Percentiles rank a stretch among this genome's conserved stretches.
Conservation (phyloP, 2,329 filamentous ascomycete genomes). For the Colletotrichum limetticola region DNA sequence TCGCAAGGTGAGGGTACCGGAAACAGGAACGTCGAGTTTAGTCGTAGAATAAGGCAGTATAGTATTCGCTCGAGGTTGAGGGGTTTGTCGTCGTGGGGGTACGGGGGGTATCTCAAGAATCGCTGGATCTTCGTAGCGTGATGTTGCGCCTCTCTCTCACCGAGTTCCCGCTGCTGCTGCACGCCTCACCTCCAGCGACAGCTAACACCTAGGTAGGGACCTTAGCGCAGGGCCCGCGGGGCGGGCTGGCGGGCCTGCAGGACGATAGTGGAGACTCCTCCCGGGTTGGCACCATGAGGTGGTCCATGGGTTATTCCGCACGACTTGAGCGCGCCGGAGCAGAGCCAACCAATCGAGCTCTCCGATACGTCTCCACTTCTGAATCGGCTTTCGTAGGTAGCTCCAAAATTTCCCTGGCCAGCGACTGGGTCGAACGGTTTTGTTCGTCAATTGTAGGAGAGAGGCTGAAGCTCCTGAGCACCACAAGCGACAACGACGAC, state of each 20-base stretch:
- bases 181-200: not conserved
- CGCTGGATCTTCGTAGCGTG: not conserved
- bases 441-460: not conserved
- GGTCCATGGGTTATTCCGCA: too few relatives aligned
- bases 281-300: not conserved
- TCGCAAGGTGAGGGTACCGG: too few relatives aligned
- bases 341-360: not conserved
- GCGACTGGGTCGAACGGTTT: not conserved
- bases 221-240: slow-evolving; percentile 9
- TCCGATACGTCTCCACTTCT: not conserved
- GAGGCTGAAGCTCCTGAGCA: not conserved
- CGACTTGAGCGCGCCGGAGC: not conserved
- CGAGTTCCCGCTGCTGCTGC: not conserved
- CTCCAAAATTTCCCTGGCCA: slow-evolving; percentile 32
- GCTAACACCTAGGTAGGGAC: not conserved
- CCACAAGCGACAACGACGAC: not conserved
- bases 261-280: not conserved
- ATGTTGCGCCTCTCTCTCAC: slow-evolving; percentile 1
- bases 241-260: slow-evolving; percentile 7
- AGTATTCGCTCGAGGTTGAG: not conserved
- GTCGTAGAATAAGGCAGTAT: too few relatives aligned
- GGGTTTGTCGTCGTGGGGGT: not conserved
- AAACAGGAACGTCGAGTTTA: too few relatives aligned
- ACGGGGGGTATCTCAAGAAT: not conserved
- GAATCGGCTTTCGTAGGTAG: not conserved